These are phyloP conservation scores for Rugonectria rugulosa DNA, from an alignment of 2,329 filamentous ascomycete genomes.

Conservation along the genomic window DNA sequence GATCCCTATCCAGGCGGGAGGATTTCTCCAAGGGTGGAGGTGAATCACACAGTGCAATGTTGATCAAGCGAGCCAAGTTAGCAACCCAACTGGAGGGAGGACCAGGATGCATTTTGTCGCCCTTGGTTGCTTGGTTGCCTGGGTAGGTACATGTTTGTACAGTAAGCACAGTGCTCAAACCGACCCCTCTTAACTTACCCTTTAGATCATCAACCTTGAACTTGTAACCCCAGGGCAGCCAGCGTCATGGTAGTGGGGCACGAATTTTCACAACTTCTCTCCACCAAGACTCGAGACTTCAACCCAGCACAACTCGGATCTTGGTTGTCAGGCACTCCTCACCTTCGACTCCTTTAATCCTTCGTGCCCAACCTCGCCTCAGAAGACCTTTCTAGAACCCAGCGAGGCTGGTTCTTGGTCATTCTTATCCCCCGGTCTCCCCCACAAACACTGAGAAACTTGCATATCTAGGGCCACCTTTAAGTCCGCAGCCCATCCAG, in stretches of 20 bases:
- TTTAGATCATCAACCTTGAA: conserved; percentile 38
- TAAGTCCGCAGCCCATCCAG: conserved; percentile 25
- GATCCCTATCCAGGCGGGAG: neutral
- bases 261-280: conserved; percentile 49
- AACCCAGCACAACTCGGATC: conserved; percentile 34
- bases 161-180: conserved; percentile 9
- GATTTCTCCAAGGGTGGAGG: neutral
- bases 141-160: conserved; percentile 1
- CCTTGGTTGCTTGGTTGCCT: too few relatives aligned
- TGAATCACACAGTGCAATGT: conserved; percentile 12
- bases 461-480: conserved; percentile 24
- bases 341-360: conserved; percentile 24
- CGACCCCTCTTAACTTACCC: conserved; percentile 16
- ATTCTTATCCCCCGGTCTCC: conserved; percentile 4
- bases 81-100: too few relatives aligned
- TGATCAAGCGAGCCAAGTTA: too few relatives aligned
- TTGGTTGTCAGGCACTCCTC: conserved; percentile 33
- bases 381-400: conserved; percentile 8
- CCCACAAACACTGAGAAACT: conserved; percentile 16
- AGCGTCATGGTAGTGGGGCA: conserved; percentile 50
- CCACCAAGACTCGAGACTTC: conserved; percentile 32
- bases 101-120: too few relatives aligned
- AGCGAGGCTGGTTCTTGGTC: conserved; percentile 12
- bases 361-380: conserved; percentile 37
- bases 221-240: conserved; percentile 25